Evolutionary conservation across 2,329 filamentous ascomycete genomes (phyloP).

Genomic region (Colletotrichum filicis): DNA sequence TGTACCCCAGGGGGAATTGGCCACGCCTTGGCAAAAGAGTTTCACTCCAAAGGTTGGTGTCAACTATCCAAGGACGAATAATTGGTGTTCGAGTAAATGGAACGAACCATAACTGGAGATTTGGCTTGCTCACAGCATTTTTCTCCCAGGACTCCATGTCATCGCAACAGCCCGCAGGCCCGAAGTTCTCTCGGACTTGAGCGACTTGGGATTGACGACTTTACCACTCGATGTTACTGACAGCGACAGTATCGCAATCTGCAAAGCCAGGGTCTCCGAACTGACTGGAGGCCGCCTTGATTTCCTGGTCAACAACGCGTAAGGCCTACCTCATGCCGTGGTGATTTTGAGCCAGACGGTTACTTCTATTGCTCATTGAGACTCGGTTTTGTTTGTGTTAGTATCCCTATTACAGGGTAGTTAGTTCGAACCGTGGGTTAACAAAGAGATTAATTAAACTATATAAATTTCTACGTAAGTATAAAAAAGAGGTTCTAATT

Average conservation of each 20-base stretch:
- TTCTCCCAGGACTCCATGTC: slow-evolving; percentile 58
- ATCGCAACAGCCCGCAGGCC: slow-evolving; percentile 66
- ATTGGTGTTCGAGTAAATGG: not conserved
- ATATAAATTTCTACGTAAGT: too few relatives aligned
- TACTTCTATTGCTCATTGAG: not conserved
- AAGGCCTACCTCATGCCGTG: slow-evolving; percentile 33
- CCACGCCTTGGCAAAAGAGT: slow-evolving; percentile 63
- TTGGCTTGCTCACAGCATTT: not conserved
- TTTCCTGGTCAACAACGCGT: slow-evolving; percentile 71
- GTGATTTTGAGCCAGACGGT: not conserved
- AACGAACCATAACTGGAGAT: not conserved
- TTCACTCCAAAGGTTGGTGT: slow-evolving; percentile 60
- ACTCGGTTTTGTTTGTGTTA: too few relatives aligned
- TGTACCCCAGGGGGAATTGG: slow-evolving; percentile 70
- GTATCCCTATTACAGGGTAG: too few relatives aligned
- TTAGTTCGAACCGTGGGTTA: too few relatives aligned
- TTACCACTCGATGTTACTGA: slow-evolving; percentile 65
- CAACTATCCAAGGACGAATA: not conserved
- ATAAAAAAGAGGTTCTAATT: too few relatives aligned
- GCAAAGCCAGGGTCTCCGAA: slow-evolving; percentile 56
- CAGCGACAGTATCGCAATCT: slow-evolving; percentile 59
- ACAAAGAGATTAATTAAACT: too few relatives aligned
- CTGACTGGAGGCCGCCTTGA: slow-evolving; percentile 65
- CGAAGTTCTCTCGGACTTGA: slow-evolving; percentile 58
- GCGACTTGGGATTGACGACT: slow-evolving; percentile 58